Evolutionary conservation across 2,329 filamentous ascomycete genomes (phyloP).

Genomic region (Penicillium sp.): DNA sequence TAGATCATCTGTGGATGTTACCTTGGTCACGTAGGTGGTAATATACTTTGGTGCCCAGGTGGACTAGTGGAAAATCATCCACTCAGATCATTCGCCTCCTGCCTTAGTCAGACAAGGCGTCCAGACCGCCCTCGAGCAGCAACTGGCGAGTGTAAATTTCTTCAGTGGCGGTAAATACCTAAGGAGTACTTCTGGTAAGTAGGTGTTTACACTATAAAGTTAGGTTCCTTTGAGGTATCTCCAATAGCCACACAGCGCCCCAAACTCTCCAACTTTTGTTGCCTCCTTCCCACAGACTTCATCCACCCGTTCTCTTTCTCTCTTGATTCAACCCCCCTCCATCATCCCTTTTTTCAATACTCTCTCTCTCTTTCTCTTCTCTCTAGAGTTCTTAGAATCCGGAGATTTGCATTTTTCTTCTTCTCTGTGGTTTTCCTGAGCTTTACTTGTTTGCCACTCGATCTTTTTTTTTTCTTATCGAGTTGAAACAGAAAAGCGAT

Average conservation of each 20-base stretch:
- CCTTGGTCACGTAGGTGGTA: conserved; percentile 4
- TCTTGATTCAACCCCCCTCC: conserved; percentile 19
- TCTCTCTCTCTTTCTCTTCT: conserved; percentile 28
- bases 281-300: conserved; percentile 31
- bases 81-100: conserved; percentile 5
- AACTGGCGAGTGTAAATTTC: conserved; percentile 22
- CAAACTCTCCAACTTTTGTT: conserved; percentile 22
- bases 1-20: neutral
- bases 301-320: conserved; percentile 22
- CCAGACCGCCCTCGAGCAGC: conserved; percentile 11
- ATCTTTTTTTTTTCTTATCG: conserved; percentile 26
- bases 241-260: conserved; percentile 8
- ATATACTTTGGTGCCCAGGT: neutral
- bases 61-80: conserved; percentile 2
- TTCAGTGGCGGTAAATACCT: conserved; percentile 15
- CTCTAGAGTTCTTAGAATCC: conserved; percentile 34
- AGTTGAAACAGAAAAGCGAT: conserved; percentile 23
- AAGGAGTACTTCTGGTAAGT: neutral
- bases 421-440: conserved; percentile 17
- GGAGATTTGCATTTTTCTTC: conserved; percentile 32
- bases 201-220: neutral
- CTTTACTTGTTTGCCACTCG: conserved; percentile 24
- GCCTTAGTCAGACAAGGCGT: conserved; percentile 17
- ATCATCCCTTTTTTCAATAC: conserved; percentile 27
- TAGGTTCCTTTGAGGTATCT: neutral